These are phyloP conservation scores for Xylariaceae sp. DNA, from an alignment of 2,329 filamentous ascomycete species.

Conservation along the genomic window DNA sequence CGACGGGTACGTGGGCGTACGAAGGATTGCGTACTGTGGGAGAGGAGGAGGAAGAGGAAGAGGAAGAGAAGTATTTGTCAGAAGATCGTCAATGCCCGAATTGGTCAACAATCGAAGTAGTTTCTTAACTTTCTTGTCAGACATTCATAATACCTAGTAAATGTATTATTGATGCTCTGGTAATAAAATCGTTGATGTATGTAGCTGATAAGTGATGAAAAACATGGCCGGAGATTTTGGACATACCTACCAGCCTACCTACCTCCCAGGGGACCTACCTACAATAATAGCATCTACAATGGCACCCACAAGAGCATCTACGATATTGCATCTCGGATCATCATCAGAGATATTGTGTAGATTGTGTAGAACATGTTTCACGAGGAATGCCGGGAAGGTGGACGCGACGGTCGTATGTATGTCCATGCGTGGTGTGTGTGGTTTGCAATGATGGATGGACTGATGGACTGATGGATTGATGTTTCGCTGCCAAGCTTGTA, in stretches of 20 bases:
- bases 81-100: slow-evolving; percentile 5
- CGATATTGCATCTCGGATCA: slow-evolving; percentile 7
- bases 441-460: slow-evolving; percentile 5
- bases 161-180: background rate
- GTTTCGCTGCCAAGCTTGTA: slow-evolving; percentile 23
- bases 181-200: too few species aligned
- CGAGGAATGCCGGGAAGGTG: slow-evolving; percentile 17
- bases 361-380: slow-evolving; percentile 24
- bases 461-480: slow-evolving; percentile 14
- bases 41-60: background rate
- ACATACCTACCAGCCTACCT: background rate
- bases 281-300: slow-evolving; percentile 1
- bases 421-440: too few species aligned
- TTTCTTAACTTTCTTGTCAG: slow-evolving; percentile 11
- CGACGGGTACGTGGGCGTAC: slow-evolving; percentile 6
- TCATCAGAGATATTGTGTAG: slow-evolving; percentile 11
- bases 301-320: too few species aligned
- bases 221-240: background rate
- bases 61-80: slow-evolving; percentile 15
- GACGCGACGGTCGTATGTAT: slow-evolving; percentile 16
- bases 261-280: background rate
- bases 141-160: slow-evolving; percentile 3
- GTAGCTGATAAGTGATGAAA: background rate
- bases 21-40: slow-evolving; percentile 17
- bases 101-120: slow-evolving; percentile 17